Evolutionary conservation across 257 asterid species (phyloP).

Genomic region (Nicotiana benthamiana): DNA sequence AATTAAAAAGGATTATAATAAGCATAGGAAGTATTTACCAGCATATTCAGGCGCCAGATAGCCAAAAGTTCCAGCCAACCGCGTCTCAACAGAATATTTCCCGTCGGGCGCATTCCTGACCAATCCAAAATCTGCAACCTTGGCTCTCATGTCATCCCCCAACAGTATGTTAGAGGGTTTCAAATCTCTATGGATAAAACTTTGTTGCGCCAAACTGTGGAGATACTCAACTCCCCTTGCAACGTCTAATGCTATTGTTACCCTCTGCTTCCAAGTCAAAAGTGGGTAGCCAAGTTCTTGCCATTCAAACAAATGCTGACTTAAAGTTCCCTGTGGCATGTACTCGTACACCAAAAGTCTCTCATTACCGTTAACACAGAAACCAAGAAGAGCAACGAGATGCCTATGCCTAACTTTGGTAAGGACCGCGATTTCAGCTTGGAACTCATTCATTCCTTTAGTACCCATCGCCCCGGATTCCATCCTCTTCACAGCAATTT

Average conservation of each 20-base stretch:
- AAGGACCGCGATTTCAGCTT: slow-evolving; percentile 84
- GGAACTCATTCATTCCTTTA: slow-evolving; percentile 86
- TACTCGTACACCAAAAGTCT: slow-evolving; percentile 91
- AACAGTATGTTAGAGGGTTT: slow-evolving; percentile 91
- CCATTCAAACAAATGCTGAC: slow-evolving; percentile 85
- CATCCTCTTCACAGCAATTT: slow-evolving; percentile 94
- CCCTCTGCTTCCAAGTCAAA: slow-evolving; percentile 84
- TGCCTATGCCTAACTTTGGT: slow-evolving; percentile 91
- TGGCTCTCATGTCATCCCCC: slow-evolving; percentile 87
- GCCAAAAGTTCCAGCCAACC: slow-evolving; percentile 91
- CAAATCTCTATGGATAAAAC: slow-evolving; percentile 89
- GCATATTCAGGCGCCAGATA: slow-evolving; percentile 98
- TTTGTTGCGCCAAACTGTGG: slow-evolving; percentile 86
- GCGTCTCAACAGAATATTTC: slow-evolving; percentile 83
- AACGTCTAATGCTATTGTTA: slow-evolving; percentile 78
- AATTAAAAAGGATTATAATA: background rate
- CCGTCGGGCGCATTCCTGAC: slow-evolving; percentile 91
- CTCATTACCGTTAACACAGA: slow-evolving; percentile 68
- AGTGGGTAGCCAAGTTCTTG: slow-evolving; percentile 43
- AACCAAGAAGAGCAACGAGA: slow-evolving; percentile 93
- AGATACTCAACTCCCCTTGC: slow-evolving; percentile 94
- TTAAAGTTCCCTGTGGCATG: slow-evolving; percentile 88
- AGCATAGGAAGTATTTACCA: slow-evolving; percentile 32
- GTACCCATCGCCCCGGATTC: slow-evolving; percentile 81
- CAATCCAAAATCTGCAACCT: slow-evolving; percentile 93